Evolutionary conservation across 2,329 filamentous ascomycete genomes (phyloP).

Genomic region (Colletotrichum siamense): DNA sequence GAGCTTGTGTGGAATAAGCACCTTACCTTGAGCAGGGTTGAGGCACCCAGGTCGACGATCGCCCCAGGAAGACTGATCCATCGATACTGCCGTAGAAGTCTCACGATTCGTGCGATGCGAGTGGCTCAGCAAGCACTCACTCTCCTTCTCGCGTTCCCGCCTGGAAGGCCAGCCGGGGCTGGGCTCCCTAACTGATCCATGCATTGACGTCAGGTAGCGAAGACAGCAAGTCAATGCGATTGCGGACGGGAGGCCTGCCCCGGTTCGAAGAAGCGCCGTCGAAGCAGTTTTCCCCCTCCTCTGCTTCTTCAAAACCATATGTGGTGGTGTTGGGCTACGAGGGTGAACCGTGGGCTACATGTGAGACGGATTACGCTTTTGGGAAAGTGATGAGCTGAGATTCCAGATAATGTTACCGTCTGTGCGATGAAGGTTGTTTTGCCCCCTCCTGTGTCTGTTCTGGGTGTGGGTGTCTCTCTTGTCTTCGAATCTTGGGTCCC

Average conservation of each 20-base stretch:
- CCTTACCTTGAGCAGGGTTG: neutral
- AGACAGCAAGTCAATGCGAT: slow-evolving; percentile 13
- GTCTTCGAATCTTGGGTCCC: neutral
- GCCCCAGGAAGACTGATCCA: neutral
- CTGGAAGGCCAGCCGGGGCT: neutral
- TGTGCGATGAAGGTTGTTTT: slow-evolving; percentile 20
- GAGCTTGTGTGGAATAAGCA: slow-evolving; percentile 4
- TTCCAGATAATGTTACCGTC: slow-evolving; percentile 10
- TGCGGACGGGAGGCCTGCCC: neutral
- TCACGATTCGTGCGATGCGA: slow-evolving; percentile 14
- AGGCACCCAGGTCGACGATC: neutral
- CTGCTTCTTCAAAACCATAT: neutral
- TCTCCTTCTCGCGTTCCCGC: neutral
- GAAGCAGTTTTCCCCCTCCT: neutral
- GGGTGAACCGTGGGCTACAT: slow-evolving; percentile 16
- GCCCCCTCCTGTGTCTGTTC: neutral
- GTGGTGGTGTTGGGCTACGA: neutral
- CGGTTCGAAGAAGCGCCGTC: neutral
- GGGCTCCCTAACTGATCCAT: slow-evolving; percentile 12
- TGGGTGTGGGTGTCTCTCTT: neutral
- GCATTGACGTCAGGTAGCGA: slow-evolving; percentile 13
- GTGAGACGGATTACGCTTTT: slow-evolving; percentile 19
- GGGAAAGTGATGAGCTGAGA: slow-evolving; percentile 20
- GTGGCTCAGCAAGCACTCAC: neutral
- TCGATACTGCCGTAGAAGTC: neutral